phyloP scores from a whole-genome alignment of 257 asterid genomes.

The Solanum ahanhuiri region DNA sequence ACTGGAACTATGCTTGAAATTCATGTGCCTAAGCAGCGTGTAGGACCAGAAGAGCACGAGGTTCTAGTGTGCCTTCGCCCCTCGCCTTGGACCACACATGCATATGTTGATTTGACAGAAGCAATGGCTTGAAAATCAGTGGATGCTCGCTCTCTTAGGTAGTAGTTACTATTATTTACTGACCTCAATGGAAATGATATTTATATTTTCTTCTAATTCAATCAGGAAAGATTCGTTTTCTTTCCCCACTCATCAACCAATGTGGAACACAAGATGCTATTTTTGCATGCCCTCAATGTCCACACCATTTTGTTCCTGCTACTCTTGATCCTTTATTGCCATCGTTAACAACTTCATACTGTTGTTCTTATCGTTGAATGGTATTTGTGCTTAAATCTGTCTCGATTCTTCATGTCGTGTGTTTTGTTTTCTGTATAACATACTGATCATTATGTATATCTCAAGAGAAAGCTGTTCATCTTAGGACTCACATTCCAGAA shows the following conservation, averaged over 20 bases:
- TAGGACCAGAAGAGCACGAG: constrained; percentile 41
- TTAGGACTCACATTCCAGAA: too few species aligned
- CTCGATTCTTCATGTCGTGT: not conserved
- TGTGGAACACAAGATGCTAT: not conserved
- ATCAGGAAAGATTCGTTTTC: not conserved
- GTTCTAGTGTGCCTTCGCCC: constrained; percentile 46
- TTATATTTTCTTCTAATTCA: not conserved
- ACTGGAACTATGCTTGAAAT: constrained; percentile 44
- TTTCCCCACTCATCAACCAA: not conserved
- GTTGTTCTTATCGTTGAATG: not conserved
- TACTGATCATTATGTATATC: not conserved
- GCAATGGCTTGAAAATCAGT: constrained; percentile 19
- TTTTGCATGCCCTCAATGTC: not conserved
- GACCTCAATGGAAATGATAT: not conserved
- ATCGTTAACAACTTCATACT: not conserved
- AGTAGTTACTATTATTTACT: not conserved
- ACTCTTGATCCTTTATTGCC: not conserved
- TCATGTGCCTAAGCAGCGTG: constrained; percentile 36
- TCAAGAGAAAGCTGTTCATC: not conserved
- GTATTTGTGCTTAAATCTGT: not conserved
- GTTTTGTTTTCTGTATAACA: not conserved
- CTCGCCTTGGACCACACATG: constrained; percentile 32
- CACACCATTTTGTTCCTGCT: not conserved
- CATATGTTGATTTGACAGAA: constrained; percentile 25
- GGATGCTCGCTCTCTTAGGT: not conserved